phyloP scores from a whole-genome alignment of 345 rosid genomes.

The Reutealis trisperma region DNA sequence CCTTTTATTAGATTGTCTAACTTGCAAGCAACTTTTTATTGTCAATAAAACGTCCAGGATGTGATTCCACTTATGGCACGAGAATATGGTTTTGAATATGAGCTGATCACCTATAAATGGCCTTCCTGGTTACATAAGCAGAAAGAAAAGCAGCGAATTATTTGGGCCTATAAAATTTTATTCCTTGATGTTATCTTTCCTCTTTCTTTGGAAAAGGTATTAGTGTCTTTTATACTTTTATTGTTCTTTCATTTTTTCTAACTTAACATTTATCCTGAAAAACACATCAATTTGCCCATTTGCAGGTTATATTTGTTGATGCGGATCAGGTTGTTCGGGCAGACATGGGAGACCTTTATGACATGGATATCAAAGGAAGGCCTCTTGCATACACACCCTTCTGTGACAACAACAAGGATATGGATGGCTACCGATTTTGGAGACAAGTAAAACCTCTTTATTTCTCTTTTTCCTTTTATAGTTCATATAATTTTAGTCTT shows the following conservation, averaged over 20 bases:
- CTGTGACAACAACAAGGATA: constrained; percentile 94
- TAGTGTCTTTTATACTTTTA: constrained; percentile 11
- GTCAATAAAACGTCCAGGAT: constrained; percentile 58
- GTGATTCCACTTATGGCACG: constrained; percentile 94
- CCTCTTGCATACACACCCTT: constrained; percentile 99
- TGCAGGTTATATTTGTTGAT: constrained; percentile 95
- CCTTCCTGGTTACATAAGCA: constrained; percentile 99
- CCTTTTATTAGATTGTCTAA: constrained; percentile 5
- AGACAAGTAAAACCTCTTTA: constrained; percentile 61
- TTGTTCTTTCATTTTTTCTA: background rate
- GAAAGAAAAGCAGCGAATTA: constrained; percentile 96
- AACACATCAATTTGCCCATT: constrained; percentile 10
- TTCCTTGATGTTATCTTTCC: constrained; percentile 99
- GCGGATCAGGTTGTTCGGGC: constrained; percentile 96
- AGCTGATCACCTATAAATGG: constrained; percentile 95
- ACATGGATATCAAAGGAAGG: constrained; percentile 95
- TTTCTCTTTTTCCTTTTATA: background rate
- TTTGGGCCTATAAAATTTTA: constrained; percentile 98
- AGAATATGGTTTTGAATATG: constrained; percentile 91
- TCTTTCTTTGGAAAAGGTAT: constrained; percentile 90
- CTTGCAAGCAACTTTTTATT: constrained; percentile 13
- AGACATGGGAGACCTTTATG: constrained; percentile 98
- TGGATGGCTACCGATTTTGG: constrained; percentile 99
- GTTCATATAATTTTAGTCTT: background rate
- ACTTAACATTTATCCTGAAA: constrained; percentile 15